Evolutionary conservation across 2,329 filamentous ascomycete genomes (phyloP).

Genomic region (Emmonsiellopsis sp.): DNA sequence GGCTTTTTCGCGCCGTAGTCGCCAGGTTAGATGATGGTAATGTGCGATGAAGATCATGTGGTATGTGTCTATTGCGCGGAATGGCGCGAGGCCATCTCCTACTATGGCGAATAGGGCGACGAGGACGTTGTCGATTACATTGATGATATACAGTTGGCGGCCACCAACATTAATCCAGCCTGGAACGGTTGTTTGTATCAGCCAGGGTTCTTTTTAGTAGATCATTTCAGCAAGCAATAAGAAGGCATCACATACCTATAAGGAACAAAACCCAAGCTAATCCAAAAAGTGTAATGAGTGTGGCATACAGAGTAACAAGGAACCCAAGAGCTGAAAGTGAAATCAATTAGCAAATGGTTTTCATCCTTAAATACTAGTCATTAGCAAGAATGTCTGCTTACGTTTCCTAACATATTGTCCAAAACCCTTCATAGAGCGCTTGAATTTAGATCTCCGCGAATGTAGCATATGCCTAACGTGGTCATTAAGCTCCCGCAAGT

Average conservation of each 20-base stretch:
- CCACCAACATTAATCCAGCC: constrained; percentile 75
- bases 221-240: not conserved
- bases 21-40: constrained; percentile 60
- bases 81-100: constrained; percentile 62
- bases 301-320: constrained; percentile 73
- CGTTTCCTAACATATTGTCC: constrained; percentile 65
- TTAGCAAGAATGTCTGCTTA: constrained; percentile 28
- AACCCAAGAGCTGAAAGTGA: constrained; percentile 57
- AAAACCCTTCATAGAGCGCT: constrained; percentile 69
- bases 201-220: not conserved
- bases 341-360: not conserved
- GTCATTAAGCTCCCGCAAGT: constrained; percentile 70
- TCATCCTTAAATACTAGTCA: not conserved
- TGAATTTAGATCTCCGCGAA: constrained; percentile 69
- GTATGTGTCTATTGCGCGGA: constrained; percentile 72
- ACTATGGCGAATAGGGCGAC: constrained; percentile 63
- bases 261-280: constrained; percentile 85
- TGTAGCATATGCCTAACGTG: constrained; percentile 82
- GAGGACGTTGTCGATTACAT: constrained; percentile 61
- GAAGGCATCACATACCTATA: constrained; percentile 46
- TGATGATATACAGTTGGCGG: constrained; percentile 58
- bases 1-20: constrained; percentile 50
- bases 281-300: constrained; percentile 73
- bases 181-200: constrained; percentile 11
- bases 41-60: constrained; percentile 76